Evolutionary conservation across 768 basidiomycete species (phyloP).

Genomic region (Panus rudis): DNA sequence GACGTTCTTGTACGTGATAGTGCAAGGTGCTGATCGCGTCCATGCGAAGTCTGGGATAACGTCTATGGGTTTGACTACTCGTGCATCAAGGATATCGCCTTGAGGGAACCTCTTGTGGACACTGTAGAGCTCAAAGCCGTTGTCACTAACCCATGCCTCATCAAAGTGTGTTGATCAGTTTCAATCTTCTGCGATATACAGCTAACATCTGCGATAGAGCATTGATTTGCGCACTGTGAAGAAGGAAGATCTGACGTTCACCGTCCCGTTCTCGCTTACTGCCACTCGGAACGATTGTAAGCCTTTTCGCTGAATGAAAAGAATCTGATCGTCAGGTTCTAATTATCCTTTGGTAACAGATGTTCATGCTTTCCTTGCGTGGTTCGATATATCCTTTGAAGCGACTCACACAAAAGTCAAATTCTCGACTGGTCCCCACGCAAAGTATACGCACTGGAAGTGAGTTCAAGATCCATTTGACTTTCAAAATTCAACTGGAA

Average conservation of each 20-base stretch:
- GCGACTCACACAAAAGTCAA: slow-evolving; percentile 93
- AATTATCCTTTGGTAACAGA: slow-evolving; percentile 38
- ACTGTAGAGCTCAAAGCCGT: slow-evolving; percentile 97
- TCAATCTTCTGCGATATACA: background rate
- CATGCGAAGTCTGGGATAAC: slow-evolving; percentile 92
- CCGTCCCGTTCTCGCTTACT: slow-evolving; percentile 67
- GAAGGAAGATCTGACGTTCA: slow-evolving; percentile 92
- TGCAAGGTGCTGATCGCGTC: background rate
- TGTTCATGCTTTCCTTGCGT: slow-evolving; percentile 95
- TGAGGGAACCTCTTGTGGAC: slow-evolving; percentile 94
- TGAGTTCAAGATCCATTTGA: slow-evolving; percentile 34
- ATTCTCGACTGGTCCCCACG: slow-evolving; percentile 97
- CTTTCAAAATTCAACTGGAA: background rate
- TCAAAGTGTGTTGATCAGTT: slow-evolving; percentile 54
- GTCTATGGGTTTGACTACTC: slow-evolving; percentile 99
- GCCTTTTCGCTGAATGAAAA: slow-evolving; percentile 20
- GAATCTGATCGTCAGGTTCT: background rate
- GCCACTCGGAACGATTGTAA: slow-evolving; percentile 89
- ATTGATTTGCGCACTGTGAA: slow-evolving; percentile 87
- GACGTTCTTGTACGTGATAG: background rate
- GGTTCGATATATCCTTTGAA: slow-evolving; percentile 97
- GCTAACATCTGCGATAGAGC: slow-evolving; percentile 40
- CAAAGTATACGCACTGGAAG: slow-evolving; percentile 97
- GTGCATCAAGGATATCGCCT: slow-evolving; percentile 97
- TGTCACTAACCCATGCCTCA: slow-evolving; percentile 82